Evolutionary conservation across 2,329 filamentous ascomycete genomes (phyloP).

Genomic region (Teratosphaeria zuluensis): DNA sequence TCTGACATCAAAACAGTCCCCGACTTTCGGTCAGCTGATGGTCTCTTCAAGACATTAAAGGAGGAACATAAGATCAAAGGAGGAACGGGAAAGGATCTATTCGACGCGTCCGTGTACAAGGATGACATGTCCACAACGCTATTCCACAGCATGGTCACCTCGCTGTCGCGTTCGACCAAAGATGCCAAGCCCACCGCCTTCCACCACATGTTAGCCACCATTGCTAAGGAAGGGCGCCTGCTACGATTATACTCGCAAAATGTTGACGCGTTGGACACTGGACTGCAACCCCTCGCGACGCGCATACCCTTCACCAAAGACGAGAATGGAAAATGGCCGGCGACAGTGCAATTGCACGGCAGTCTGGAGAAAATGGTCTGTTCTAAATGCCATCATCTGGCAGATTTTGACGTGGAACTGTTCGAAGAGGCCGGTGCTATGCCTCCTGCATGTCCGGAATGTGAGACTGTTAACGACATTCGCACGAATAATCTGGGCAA

Average conservation of each 20-base stretch:
- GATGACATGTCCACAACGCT: conserved; percentile 78
- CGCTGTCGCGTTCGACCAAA: conserved; percentile 69
- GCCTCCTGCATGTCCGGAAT: conserved; percentile 68
- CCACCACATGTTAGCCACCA: conserved; percentile 83
- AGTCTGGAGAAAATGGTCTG: conserved; percentile 95
- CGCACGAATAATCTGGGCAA: conserved; percentile 70
- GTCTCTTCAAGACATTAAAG: conserved; percentile 77
- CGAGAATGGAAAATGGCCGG: conserved; percentile 78
- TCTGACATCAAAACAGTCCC: conserved; percentile 50
- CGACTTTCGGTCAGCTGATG: conserved; percentile 86
- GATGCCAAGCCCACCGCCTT: conserved; percentile 75
- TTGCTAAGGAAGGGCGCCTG: conserved; percentile 77
- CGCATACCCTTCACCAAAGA: conserved; percentile 63
- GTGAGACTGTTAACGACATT: conserved; percentile 63
- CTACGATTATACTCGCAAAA: conserved; percentile 93
- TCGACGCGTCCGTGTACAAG: conserved; percentile 95
- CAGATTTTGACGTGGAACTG: conserved; percentile 64
- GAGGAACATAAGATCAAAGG: conserved; percentile 83
- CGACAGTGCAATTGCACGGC: conserved; percentile 86
- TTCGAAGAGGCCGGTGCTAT: conserved; percentile 59
- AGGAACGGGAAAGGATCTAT: conserved; percentile 85
- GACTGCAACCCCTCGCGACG: conserved; percentile 68
- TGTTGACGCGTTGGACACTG: conserved; percentile 88
- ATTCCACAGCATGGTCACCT: conserved; percentile 94
- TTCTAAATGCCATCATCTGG: conserved; percentile 75